Base-by-base conservation (phyloP, 768 basidiomycete species). In the Candolleomyces eurysporus region DNA sequence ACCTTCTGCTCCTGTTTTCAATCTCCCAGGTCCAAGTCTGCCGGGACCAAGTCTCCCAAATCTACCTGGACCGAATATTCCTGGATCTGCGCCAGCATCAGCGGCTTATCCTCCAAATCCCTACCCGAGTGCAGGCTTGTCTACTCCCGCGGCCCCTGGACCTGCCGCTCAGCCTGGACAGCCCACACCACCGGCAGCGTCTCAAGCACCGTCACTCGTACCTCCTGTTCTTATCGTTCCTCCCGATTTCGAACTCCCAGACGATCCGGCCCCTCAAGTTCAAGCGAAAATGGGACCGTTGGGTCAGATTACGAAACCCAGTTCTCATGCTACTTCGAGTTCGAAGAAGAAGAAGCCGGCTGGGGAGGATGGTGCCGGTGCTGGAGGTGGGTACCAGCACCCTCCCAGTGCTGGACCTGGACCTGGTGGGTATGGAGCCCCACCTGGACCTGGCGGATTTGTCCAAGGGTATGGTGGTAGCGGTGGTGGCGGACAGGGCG, bases 231-330 rank as follows among this genome's bases (percentile, higher is more conserved):
- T 51, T 32, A 45, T 53, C 11, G 51, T 63, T 16, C 55, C 63
- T 16, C 62, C 69, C 14, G 68, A 71, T 39, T 61, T 83, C 16
- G 69, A 78, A 4, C 77, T 93, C 4, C 79, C 82, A 9, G 92
- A 94, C 77, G 92, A 94, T 65, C 40, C 73, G 2, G 87, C 89
- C 0, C 75, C 75, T 40, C 67, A 82, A 11, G 70, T 77, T 3
- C 90, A 91, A 65, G 75, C 81, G 49, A 93, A 90, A 77, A 83
- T 93, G 66, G 90, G 91, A 0, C 92, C 92, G 0, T 74, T 92
- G 17, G 92, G 92, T 7, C 90, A 92, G 70, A 83, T 92, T 61
- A 66, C 86, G 68, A 84, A 85, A 68, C 76, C 79, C 1, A 79
- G 78, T 2, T 66, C 78, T 0, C 71, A 79, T 17, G 67, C 79